Conservation (phyloP, 1,284 basidiomycete species). For the Papiliotrema nemorosa region DNA sequence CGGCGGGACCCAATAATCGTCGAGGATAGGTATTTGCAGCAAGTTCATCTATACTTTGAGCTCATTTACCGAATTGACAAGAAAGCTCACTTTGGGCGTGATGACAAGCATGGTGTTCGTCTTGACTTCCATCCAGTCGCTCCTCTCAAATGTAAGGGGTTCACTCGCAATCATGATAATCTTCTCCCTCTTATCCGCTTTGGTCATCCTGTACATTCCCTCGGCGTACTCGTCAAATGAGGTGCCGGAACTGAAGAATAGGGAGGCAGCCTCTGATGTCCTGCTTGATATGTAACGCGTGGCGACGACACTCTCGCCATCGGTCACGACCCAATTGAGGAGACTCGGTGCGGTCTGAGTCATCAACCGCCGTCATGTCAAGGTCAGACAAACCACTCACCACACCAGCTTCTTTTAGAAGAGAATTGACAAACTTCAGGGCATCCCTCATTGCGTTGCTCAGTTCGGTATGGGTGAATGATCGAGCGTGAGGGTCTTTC, state of each 20-base stretch:
- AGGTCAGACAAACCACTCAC: constrained; percentile 52
- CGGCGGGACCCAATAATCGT: constrained; percentile 72
- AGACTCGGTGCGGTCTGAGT: constrained; percentile 65
- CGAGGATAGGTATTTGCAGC: constrained; percentile 87
- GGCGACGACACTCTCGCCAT: constrained; percentile 87
- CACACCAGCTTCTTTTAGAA: constrained; percentile 69
- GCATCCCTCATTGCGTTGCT: constrained; percentile 81
- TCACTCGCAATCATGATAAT: constrained; percentile 93
- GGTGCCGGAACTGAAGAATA: constrained; percentile 94
- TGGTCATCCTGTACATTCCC: constrained; percentile 90
- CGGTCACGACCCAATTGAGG: constrained; percentile 95
- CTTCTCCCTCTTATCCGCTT: constrained; percentile 80
- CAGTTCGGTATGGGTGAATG: constrained; percentile 46
- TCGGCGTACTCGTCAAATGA: constrained; percentile 85
- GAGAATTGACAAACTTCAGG: constrained; percentile 69
- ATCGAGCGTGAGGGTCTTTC: constrained; percentile 66
- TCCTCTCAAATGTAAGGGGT: constrained; percentile 80
- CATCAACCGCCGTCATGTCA: background rate
- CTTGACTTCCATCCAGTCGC: constrained; percentile 78
- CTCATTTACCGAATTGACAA: background rate
- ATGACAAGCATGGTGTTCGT: constrained; percentile 91
- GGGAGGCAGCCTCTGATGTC: constrained; percentile 85
- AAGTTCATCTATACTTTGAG: constrained; percentile 62
- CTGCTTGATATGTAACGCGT: constrained; percentile 92
- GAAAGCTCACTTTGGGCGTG: constrained; percentile 66